Evolutionary conservation across 768 basidiomycete genomes (phyloP), one percentile per base, ranked within the genome.

Genomic region (Suillus spraguei): DNA sequence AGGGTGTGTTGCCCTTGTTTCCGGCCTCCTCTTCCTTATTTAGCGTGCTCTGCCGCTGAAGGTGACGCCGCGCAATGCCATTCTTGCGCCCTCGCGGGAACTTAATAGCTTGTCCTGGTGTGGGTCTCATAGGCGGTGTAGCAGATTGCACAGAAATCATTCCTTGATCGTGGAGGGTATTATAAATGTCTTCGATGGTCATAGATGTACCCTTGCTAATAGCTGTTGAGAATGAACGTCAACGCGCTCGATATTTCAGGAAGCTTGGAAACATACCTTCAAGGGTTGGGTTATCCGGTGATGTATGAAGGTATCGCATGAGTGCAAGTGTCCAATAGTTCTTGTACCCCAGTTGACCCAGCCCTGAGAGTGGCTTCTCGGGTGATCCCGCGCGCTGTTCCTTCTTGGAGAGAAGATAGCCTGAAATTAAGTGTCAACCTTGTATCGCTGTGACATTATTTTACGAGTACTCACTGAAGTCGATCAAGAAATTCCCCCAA

Each of bases 401-500:
- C 71, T 97, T 97, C 82, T 93, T 97, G 8, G 96, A 97, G 67
- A 99, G 79, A 9, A 97, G 81, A 78, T 97, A 99, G 77, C 97
- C 97, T 99, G 66, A 8, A 64, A 62, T 62, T 42, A 70, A 62
- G 35, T 61, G 14, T 41, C 11, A 24, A 42, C 8, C 32, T 20
- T n/a, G 32, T 33, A 24, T 42, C n/a, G 28, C 10, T 33, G 35
- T 13, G 39, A 41, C 17, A 39, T 39, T 41, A 66, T 36, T 44
- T 58, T 64, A 49, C 22, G 33, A 59, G 28, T 24, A 68, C 70
- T 44, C 60, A 98, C 97, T 99, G 79, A 99, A 99, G 77, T 99
- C 97, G 69, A 99, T 99, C 69, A 99, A 83, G 61, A 94, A 83
- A 76, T 95, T 94, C 14, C 97, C 97, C 96, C 97, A 99, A 0